Evolutionary conservation across 768 basidiomycete species (phyloP).

Genomic region (Hygrocybe punicea): DNA sequence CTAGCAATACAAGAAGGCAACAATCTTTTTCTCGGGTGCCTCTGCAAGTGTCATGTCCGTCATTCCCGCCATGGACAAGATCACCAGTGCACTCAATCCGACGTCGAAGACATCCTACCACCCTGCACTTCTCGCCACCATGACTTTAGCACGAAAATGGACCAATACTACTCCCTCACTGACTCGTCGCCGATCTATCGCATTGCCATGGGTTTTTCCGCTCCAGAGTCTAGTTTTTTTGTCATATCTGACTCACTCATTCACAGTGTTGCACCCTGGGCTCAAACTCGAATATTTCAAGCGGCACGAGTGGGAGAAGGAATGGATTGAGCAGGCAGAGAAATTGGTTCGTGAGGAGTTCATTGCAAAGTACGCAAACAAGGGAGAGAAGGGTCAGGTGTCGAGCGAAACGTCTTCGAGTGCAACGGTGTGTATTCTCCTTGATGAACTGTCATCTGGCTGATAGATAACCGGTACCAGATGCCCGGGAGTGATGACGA

Average conservation of each 20-base stretch:
- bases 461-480: not conserved
- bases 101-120: not conserved
- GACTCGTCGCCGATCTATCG: conserved; percentile 32
- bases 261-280: conserved; percentile 26
- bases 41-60: conserved; percentile 23
- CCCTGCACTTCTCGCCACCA: conserved; percentile 21
- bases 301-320: conserved; percentile 17
- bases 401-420: not conserved
- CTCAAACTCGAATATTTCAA: conserved; percentile 33
- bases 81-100: conserved; percentile 19
- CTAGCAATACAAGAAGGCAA: conserved; percentile 7
- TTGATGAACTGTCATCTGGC: not conserved
- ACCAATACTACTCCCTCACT: conserved; percentile 32
- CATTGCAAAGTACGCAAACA: not conserved
- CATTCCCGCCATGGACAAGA: conserved; percentile 33
- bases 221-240: not conserved
- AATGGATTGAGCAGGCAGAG: conserved; percentile 24
- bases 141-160: conserved; percentile 27
- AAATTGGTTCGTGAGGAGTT: conserved; percentile 17
- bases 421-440: not conserved
- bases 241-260: not conserved
- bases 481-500: not conserved
- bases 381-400: not conserved
- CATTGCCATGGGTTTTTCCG: conserved; percentile 34
- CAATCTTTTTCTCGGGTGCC: conserved; percentile 4